phyloP scores from a whole-genome alignment of 139 green algal genomes.

The Chlorella vulgaris region DNA sequence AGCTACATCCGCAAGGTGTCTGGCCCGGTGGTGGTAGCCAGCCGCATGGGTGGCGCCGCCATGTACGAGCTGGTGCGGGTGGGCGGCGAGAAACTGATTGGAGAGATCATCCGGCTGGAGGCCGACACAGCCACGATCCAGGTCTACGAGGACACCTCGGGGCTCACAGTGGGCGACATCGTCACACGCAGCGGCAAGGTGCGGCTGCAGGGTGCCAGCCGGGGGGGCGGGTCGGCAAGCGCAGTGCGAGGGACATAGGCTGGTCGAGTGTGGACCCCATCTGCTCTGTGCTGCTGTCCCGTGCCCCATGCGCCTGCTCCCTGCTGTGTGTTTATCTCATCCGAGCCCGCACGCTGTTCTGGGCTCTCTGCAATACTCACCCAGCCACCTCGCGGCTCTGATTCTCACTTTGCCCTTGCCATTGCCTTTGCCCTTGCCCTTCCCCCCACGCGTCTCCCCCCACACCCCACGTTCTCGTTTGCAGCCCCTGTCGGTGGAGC shows the following conservation, averaged over 20 bases:
- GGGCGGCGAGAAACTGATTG: slow-evolving; percentile 93
- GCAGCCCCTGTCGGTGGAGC: slow-evolving; percentile 95
- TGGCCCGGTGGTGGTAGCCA: slow-evolving; percentile 95
- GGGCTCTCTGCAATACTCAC: no score
- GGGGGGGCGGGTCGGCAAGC: no score
- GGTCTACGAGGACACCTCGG: slow-evolving; percentile 98
- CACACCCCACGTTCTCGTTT: neutral
- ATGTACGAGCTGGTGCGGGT: slow-evolving; percentile 99
- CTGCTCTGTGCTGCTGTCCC: no score
- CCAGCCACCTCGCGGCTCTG: no score
- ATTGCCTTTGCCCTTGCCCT: neutral
- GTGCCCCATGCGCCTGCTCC: no score
- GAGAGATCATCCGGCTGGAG: slow-evolving; percentile 99
- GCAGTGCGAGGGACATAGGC: no score
- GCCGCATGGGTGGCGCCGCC: slow-evolving; percentile 91
- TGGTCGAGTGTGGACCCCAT: no score
- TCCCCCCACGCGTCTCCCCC: no score
- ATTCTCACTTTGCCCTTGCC: neutral
- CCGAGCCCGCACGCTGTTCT: no score
- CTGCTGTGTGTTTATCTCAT: no score
- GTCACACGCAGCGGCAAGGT: slow-evolving; percentile 93
- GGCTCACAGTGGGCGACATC: slow-evolving; percentile 92
- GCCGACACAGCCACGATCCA: slow-evolving; percentile 97
- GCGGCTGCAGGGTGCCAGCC: no score
- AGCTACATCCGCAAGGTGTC: slow-evolving; percentile 92